Evolutionary conservation across 1,139 yeast genomes (phyloP), one percentile per base, ranked within the genome.

Genomic region (Saccharomycopsis crataegensis): DNA sequence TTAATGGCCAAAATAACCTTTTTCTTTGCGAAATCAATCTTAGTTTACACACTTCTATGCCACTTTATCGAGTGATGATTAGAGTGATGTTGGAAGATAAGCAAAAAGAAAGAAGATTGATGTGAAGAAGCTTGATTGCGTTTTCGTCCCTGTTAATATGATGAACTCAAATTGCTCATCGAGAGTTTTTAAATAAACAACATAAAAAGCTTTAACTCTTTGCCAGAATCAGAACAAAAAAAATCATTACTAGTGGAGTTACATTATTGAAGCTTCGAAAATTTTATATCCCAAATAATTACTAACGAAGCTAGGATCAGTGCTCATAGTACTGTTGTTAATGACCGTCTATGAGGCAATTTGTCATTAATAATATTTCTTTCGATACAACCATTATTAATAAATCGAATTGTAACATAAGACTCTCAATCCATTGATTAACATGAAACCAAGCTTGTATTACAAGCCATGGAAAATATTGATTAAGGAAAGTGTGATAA

Each of bases 151-250:
- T 0, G 83, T 93, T 33, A 93, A 93, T 64, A 74, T 88, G 36
- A 77, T 80, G 68, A 82, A 84, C 54, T 79, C 93, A 1, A 99
- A 93, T 67, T 93, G 99, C 99, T 94, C 96, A 3, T 70, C 91
- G 47, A 91, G 94, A 0, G 84, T 85, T 32, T 76, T 93, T 40
- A n/a, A 84, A 93, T 66, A 79, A 89, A 59, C 66, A 67, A 38
- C 70, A 73, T 11, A 75, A 76, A 60, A 73, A 79, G 86, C 64
- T 81, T 80, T 61, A 99, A 93, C 67, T 91, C 98, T 0, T 70
- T 93, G 59, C 74, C 76, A 33, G 78, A 82, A 9, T 80, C 82
- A 38, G 82, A 86, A 51, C 74, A 76, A 16, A 70, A 72, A 12
- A 83, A 87, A 0, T 69, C 90, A 52, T 65, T 70, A 37, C 64